Conservation (phyloP, 1,284 basidiomycete species). For the Ceratobasidium theobromae region DNA sequence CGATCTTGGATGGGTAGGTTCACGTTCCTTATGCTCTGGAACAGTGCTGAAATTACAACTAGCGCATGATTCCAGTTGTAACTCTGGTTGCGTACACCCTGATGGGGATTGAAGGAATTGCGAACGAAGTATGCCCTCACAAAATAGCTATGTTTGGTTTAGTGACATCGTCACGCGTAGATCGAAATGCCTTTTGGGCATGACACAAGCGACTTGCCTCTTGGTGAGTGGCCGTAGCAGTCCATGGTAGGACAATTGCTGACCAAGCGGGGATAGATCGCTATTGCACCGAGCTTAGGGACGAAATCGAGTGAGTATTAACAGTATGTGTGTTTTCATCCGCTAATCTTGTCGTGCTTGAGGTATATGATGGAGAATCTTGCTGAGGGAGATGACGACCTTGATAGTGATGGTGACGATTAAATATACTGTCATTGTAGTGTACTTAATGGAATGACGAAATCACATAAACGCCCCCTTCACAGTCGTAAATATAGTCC, state of each 20-base stretch:
- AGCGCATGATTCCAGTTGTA: constrained; percentile 31
- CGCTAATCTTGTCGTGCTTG: constrained; percentile 19
- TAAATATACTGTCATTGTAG: no score
- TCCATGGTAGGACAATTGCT: constrained; percentile 2
- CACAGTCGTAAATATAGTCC: no score
- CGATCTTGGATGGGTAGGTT: constrained; percentile 51
- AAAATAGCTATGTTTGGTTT: neutral
- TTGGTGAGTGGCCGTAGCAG: constrained; percentile 51
- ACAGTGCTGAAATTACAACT: constrained; percentile 61
- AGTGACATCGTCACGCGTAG: constrained; percentile 23
- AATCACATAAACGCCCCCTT: no score
- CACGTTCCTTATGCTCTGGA: constrained; percentile 33
- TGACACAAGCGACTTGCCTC: constrained; percentile 55
- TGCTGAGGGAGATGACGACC: constrained; percentile 57
- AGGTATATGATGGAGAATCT: constrained; percentile 78
- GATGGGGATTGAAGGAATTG: constrained; percentile 92
- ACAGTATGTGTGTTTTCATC: neutral
- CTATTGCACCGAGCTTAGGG: constrained; percentile 80
- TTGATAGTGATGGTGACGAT: constrained; percentile 37
- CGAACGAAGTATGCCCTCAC: constrained; percentile 61
- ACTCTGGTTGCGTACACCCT: constrained; percentile 74
- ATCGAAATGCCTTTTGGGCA: constrained; percentile 76
- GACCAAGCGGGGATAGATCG: constrained; percentile 53
- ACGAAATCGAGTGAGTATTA: constrained; percentile 71
- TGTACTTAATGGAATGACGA: no score